These are phyloP conservation scores for Trichoderma parareesei DNA, from an alignment of 495 filamentous ascomycete genomes.

Conservation along the genomic window DNA sequence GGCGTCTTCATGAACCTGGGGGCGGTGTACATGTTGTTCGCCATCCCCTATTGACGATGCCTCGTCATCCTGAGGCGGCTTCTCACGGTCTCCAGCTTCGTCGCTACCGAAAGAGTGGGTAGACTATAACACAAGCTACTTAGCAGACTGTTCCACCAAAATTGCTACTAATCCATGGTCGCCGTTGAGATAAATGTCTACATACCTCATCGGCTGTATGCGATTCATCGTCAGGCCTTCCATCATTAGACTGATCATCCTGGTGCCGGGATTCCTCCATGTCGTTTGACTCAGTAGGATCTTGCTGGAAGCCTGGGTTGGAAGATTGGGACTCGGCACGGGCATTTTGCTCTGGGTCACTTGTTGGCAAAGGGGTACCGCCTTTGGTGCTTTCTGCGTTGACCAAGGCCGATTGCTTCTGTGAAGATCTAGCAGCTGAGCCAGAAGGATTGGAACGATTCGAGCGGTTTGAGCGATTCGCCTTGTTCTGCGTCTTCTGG, in stretches of 20 bases:
- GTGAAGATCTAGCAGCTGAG: not conserved
- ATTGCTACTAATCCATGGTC: not conserved
- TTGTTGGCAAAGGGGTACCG: not conserved
- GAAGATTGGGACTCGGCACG: not conserved
- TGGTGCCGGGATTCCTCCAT: not conserved
- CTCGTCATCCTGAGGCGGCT: not conserved
- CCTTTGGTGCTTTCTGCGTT: not conserved
- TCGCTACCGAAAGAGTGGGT: not conserved
- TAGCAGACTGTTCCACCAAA: not conserved
- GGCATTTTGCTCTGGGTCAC: not conserved
- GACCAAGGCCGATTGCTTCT: not conserved
- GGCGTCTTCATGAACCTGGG: not conserved
- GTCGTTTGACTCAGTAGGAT: not conserved
- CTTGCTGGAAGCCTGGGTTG: not conserved
- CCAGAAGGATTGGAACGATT: not conserved
- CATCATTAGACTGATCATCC: not conserved
- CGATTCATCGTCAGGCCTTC: too few species aligned
- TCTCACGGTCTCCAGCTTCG: not conserved
- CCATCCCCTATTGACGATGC: not conserved
- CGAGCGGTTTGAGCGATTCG: not conserved
- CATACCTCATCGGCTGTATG: not conserved
- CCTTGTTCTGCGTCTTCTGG: conserved; percentile 8
- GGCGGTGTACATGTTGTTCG: not conserved
- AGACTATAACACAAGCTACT: not conserved
- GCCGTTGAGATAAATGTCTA: not conserved